phyloP scores from a whole-genome alignment of 1,139 yeast genomes.

The Yamadazyma triangularis region DNA sequence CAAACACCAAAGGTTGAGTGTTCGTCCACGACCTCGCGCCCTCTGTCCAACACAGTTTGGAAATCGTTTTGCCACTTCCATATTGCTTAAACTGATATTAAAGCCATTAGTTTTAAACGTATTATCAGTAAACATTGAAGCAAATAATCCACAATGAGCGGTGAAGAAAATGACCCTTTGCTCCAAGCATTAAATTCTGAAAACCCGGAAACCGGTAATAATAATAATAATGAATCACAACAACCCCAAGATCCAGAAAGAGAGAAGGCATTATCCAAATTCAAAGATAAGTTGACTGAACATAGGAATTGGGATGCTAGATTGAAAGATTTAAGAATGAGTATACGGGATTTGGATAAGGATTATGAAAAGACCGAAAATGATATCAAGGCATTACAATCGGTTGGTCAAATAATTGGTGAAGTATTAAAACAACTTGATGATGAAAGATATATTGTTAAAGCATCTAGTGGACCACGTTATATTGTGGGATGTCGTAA shows the following conservation, averaged over 20 bases:
- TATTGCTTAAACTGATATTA: no score
- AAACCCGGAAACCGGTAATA: not conserved
- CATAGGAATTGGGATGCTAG: conserved; percentile 95
- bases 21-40: no score
- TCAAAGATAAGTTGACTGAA: conserved; percentile 82
- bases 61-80: no score
- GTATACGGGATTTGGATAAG: conserved; percentile 79
- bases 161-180: conserved; percentile 13
- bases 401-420: conserved; percentile 97
- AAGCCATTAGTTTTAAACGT: no score
- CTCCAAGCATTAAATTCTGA: conserved; percentile 15
- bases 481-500: conserved; percentile 97
- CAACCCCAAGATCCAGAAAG: conserved; percentile 58
- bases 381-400: conserved; percentile 93
- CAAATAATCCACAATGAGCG: conserved; percentile 8
- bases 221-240: not conserved
- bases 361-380: conserved; percentile 92
- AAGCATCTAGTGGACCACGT: conserved; percentile 96
- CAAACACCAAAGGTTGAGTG: no score
- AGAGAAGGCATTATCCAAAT: conserved; percentile 71
- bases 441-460: conserved; percentile 92
- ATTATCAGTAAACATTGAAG: no score
- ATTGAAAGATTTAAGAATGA: conserved; percentile 76
- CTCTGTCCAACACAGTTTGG: no score
- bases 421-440: conserved; percentile 95